Evolutionary conservation across 768 basidiomycete genomes (phyloP).

Genomic region (Suillus lakei): DNA sequence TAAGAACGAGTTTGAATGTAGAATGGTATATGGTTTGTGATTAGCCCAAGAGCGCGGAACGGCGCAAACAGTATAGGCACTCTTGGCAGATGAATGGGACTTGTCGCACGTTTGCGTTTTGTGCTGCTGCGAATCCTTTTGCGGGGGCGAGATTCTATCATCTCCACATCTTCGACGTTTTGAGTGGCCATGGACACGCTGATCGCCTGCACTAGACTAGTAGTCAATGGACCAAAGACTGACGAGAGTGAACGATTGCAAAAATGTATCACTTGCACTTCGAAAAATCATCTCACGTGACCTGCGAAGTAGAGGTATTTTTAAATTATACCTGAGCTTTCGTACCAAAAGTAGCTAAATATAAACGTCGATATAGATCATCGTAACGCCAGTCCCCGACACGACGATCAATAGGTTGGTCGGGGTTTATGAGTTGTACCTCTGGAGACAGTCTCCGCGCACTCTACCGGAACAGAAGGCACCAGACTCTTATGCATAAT

Average conservation of each 20-base stretch:
- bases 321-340: neutral
- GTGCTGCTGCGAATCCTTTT: slow-evolving; percentile 26
- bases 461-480: too few relatives aligned
- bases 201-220: neutral
- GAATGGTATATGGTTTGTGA: slow-evolving; percentile 91
- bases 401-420: too few relatives aligned
- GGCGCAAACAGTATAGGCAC: slow-evolving; percentile 77
- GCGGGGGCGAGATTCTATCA: slow-evolving; percentile 24
- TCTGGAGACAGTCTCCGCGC: too few relatives aligned
- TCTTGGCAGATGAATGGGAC: slow-evolving; percentile 12
- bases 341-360: neutral
- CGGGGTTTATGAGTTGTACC: too few relatives aligned
- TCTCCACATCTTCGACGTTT: slow-evolving; percentile 14
- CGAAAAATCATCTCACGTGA: slow-evolving; percentile 12
- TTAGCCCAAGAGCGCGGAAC: slow-evolving; percentile 92
- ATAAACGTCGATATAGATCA: neutral
- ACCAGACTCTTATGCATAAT: too few relatives aligned
- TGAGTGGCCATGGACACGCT: slow-evolving; percentile 20
- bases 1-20: slow-evolving; percentile 82
- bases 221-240: neutral
- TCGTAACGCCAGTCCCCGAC: too few relatives aligned
- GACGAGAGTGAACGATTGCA: neutral
- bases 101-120: slow-evolving; percentile 10
- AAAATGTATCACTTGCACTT: neutral
- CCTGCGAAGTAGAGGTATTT: neutral